These are phyloP conservation scores for Blastocrithidia nonstop DNA, from an alignment of 208 protist species.

Conservation along the genomic window DNA sequence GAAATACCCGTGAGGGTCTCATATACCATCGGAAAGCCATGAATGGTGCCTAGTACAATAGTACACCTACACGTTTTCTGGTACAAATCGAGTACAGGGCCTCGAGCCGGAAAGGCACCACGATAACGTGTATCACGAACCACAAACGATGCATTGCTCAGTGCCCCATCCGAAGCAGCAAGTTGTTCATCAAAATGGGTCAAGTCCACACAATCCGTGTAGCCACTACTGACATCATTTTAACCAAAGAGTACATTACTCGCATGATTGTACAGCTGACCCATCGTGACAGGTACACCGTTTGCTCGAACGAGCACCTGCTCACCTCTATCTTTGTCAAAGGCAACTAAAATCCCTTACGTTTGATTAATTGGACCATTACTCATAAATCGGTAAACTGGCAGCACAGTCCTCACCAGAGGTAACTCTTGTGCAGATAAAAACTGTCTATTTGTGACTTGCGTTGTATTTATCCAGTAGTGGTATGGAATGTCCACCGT, in stretches of 20 bases:
- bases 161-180: slow-evolving; percentile 13
- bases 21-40: slow-evolving; percentile 76
- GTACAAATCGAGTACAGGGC: slow-evolving; percentile 54
- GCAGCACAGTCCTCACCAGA: slow-evolving; percentile 44
- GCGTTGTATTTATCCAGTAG: slow-evolving; percentile 81
- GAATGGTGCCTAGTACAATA: slow-evolving; percentile 63
- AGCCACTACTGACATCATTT: background rate
- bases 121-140: slow-evolving; percentile 15
- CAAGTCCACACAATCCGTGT: slow-evolving; percentile 5
- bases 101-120: slow-evolving; percentile 16
- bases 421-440: slow-evolving; percentile 61
- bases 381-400: slow-evolving; percentile 55
- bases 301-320: slow-evolving; percentile 59
- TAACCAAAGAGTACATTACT: background rate
- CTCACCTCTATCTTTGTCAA: slow-evolving; percentile 61
- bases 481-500: slow-evolving; percentile 56
- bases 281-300: slow-evolving; percentile 51
- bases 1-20: slow-evolving; percentile 54
- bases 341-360: slow-evolving; percentile 59
- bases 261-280: slow-evolving; percentile 1
- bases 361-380: slow-evolving; percentile 17
- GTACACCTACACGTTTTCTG: slow-evolving; percentile 75
- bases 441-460: slow-evolving; percentile 63
- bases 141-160: slow-evolving; percentile 49
- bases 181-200: slow-evolving; percentile 4